Conservation (phyloP, 2,329 filamentous ascomycete genomes). For the Thielaviopsis musarum region DNA sequence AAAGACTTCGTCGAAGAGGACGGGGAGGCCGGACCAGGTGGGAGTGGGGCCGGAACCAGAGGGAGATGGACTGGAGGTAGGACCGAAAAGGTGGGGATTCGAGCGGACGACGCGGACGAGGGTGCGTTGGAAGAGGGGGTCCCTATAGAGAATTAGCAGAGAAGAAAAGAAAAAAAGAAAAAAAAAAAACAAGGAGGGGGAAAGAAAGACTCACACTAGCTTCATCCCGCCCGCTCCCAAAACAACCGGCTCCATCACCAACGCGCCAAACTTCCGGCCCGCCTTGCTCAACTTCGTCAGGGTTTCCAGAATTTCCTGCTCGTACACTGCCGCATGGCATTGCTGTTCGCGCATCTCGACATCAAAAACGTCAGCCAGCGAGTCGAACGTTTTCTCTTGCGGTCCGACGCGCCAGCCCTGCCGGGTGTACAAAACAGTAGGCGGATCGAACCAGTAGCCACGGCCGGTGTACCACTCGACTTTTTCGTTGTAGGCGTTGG, state of each 20-base stretch:
- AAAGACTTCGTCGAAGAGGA: constrained; percentile 79
- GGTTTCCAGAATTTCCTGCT: constrained; percentile 37
- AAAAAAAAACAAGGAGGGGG: neutral
- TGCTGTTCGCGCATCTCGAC: constrained; percentile 29
- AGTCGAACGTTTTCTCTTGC: constrained; percentile 30
- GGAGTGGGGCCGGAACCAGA: constrained; percentile 13
- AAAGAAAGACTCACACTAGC: constrained; percentile 40
- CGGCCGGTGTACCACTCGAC: constrained; percentile 73
- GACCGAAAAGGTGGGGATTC: constrained; percentile 37
- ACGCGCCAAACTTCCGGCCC: constrained; percentile 53
- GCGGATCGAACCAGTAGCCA: constrained; percentile 70
- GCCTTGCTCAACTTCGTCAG: constrained; percentile 35
- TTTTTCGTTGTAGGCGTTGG: constrained; percentile 61
- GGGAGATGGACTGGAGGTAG: constrained; percentile 11
- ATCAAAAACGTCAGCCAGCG: constrained; percentile 43
- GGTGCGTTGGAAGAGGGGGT: constrained; percentile 63
- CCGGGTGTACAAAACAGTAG: constrained; percentile 49
- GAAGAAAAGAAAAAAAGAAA: neutral
- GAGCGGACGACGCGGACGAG: constrained; percentile 51
- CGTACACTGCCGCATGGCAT: constrained; percentile 35
- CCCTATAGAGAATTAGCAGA: constrained; percentile 27
- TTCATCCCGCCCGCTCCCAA: constrained; percentile 75
- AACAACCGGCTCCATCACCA: constrained; percentile 67
- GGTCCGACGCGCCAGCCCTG: constrained; percentile 46
- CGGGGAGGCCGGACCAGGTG: constrained; percentile 60